These are phyloP conservation scores for Capillidium heterosporum DNA, from an alignment of 371 early-diverging fungal species.

Conservation along the genomic window DNA sequence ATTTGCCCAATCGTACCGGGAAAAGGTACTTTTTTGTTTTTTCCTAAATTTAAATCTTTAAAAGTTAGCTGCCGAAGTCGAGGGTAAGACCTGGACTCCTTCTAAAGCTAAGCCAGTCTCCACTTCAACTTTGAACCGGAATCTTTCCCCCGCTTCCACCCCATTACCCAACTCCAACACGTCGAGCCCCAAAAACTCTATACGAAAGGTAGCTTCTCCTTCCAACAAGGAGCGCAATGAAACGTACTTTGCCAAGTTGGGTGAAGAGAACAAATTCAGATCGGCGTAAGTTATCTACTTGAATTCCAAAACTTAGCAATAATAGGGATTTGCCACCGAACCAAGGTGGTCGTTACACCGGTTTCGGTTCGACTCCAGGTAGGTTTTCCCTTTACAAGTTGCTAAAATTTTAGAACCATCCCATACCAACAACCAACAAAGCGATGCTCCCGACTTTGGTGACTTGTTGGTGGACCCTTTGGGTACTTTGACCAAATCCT, in stretches of 20 bases:
- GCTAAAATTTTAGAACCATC: constrained; percentile 5
- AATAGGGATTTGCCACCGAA: constrained; percentile 56
- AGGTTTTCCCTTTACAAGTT: constrained; percentile 9
- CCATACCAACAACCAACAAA: constrained; percentile 4
- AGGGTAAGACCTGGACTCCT: constrained; percentile 39
- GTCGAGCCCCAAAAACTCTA: no score
- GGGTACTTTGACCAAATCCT: constrained; percentile 63
- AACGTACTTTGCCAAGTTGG: constrained; percentile 43
- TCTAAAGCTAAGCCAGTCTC: constrained; percentile 10
- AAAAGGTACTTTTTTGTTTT: constrained; percentile 37
- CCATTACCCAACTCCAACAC: background rate
- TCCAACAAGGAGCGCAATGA: constrained; percentile 37
- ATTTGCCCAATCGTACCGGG: constrained; percentile 74
- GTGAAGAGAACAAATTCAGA: constrained; percentile 32
- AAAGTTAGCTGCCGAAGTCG: constrained; percentile 20
- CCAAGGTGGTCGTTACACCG: constrained; percentile 82
- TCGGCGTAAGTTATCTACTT: constrained; percentile 18
- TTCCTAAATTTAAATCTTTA: background rate
- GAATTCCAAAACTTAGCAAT: constrained; percentile 6
- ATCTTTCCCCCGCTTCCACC: constrained; percentile 12
- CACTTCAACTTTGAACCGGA: constrained; percentile 12
- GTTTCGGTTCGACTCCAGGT: constrained; percentile 60
- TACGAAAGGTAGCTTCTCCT: background rate
- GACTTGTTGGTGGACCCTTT: constrained; percentile 71
- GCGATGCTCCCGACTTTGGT: constrained; percentile 23